A percentile compares a stretch with the other conserved stretches of the same genome.
phyloP scores from a whole-genome alignment of 179 eudicot genomes.

The Pouteria campechiana region DNA sequence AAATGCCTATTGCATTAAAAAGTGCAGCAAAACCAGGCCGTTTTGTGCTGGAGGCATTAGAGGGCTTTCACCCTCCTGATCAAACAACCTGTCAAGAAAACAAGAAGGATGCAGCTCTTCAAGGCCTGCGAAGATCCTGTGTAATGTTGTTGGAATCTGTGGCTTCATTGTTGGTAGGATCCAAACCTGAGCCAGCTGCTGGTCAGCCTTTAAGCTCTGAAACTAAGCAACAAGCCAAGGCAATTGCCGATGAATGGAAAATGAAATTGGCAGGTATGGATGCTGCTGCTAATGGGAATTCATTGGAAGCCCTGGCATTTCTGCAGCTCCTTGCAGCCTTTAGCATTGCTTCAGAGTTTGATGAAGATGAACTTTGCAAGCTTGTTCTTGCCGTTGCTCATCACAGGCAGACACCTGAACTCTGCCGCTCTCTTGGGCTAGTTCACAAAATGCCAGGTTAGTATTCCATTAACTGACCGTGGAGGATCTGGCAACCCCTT shows the following conservation, averaged over 20 bases:
- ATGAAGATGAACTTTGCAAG: constrained; percentile 56
- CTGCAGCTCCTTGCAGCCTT: constrained; percentile 63
- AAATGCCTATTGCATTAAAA: constrained; percentile 36
- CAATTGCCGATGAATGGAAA: constrained; percentile 61
- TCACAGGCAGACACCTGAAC: constrained; percentile 59
- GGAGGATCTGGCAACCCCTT: constrained; percentile 15
- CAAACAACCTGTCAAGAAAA: constrained; percentile 17
- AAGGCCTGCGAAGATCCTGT: constrained; percentile 43
- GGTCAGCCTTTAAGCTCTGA: constrained; percentile 39
- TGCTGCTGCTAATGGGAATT: constrained; percentile 47
- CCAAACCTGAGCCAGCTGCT: constrained; percentile 33
- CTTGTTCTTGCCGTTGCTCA: constrained; percentile 51
- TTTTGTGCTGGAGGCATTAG: constrained; percentile 51
- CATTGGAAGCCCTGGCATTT: constrained; percentile 65
- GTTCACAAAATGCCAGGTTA: constrained; percentile 71
- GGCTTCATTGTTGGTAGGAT: constrained; percentile 39
- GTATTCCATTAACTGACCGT: constrained; percentile 37
- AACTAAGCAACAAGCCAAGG: constrained; percentile 50
- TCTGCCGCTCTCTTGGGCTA: constrained; percentile 67
- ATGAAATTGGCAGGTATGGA: constrained; percentile 39
- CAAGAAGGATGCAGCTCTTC: constrained; percentile 29
- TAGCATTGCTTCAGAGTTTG: constrained; percentile 66
- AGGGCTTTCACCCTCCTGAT: constrained; percentile 48
- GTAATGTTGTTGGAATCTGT: constrained; percentile 47
- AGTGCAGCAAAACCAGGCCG: constrained; percentile 48